A percentile compares a stretch with the other conserved stretches of the same genome.
Conservation (phyloP, 2,329 filamentous ascomycete genomes). For the Didymella arachidicola region DNA sequence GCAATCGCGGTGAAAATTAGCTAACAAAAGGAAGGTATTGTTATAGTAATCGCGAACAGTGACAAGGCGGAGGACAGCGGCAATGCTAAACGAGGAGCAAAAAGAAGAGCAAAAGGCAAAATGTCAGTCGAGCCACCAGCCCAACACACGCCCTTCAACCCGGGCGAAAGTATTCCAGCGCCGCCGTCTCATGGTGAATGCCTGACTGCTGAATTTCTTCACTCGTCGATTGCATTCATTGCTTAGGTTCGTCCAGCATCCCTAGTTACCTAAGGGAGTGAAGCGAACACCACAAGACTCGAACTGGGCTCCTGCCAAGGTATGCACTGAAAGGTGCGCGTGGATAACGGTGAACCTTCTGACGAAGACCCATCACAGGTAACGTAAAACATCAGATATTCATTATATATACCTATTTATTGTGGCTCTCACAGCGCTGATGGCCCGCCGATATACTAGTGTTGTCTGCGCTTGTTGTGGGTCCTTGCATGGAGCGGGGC, state of each 20-base stretch:
- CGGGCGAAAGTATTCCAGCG: slow-evolving; percentile 50
- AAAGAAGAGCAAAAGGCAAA: slow-evolving; percentile 27
- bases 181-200: slow-evolving; percentile 53
- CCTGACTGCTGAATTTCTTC: slow-evolving; percentile 55
- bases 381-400: no score
- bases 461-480: neutral
- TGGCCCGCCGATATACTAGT: no score
- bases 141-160: slow-evolving; percentile 48
- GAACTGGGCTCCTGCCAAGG: slow-evolving; percentile 52
- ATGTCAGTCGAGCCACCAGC: slow-evolving; percentile 50
- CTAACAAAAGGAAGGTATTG: neutral
- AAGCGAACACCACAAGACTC: slow-evolving; percentile 52
- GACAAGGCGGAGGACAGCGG: neutral
- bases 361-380: slow-evolving; percentile 50
- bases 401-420: slow-evolving; percentile 19
- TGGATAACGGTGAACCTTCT: slow-evolving; percentile 49
- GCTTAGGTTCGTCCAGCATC: slow-evolving; percentile 54
- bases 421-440: no score
- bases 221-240: slow-evolving; percentile 54
- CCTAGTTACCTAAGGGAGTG: slow-evolving; percentile 52
- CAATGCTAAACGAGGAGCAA: slow-evolving; percentile 12
- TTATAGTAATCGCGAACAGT: neutral
- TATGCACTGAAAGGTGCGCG: slow-evolving; percentile 38
- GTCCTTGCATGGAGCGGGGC: no score
- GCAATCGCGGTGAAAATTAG: neutral